Conservation (phyloP, 2,329 filamentous ascomycete species). For the Didymella segeticola region DNA sequence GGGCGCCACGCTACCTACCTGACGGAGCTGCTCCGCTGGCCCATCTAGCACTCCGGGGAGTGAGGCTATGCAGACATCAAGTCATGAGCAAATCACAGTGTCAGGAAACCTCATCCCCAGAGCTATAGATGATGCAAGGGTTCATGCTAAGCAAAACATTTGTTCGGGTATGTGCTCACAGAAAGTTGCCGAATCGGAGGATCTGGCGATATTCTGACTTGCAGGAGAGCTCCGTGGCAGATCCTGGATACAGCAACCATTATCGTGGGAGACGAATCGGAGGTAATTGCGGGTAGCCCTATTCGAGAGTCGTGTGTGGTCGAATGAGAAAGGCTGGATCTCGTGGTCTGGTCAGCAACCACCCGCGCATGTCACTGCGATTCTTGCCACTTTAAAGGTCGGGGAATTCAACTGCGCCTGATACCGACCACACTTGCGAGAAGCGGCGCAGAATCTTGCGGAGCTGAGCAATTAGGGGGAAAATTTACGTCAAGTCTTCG, state of each 20-base stretch:
- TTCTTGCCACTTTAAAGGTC: neutral
- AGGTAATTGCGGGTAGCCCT: neutral
- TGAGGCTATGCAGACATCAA: constrained; percentile 4
- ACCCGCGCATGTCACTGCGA: neutral
- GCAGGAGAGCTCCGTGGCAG: neutral
- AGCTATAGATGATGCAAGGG: constrained; percentile 4
- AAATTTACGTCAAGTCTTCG: no score
- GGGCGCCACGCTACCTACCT: neutral
- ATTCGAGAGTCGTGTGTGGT: neutral
- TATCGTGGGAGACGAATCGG: constrained; percentile 2
- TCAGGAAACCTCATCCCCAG: neutral
- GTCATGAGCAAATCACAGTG: constrained; percentile 12
- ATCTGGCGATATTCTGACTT: neutral
- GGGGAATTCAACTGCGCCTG: neutral
- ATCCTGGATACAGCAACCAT: neutral
- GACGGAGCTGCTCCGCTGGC: constrained; percentile 17
- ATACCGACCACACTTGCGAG: neutral
- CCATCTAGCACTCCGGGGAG: neutral
- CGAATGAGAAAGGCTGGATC: neutral
- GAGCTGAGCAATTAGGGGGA: no score
- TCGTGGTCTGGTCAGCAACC: neutral
- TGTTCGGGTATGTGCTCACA: neutral
- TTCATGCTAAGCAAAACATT: neutral
- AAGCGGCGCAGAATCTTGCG: neutral
- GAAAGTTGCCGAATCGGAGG: constrained; percentile 1